Conservation (phyloP, 2,329 filamentous ascomycete genomes). For the Trichocomaceae sp. region DNA sequence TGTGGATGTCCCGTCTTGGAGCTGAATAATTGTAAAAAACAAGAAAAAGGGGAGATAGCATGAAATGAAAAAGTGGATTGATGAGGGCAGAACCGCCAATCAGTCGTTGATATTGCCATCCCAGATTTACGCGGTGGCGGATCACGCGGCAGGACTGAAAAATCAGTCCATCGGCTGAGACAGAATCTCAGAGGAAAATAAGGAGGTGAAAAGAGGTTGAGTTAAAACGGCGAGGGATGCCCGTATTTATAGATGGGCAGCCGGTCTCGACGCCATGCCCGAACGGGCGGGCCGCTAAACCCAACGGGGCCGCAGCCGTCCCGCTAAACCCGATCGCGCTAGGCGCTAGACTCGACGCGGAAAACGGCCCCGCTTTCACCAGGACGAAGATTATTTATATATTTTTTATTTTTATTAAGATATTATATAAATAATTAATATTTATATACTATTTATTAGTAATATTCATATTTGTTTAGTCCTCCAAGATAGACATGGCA, state of each 20-base stretch:
- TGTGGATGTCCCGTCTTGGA: neutral
- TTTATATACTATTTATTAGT: too few relatives aligned
- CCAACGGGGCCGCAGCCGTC: neutral
- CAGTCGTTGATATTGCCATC: neutral
- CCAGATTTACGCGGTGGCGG: neutral
- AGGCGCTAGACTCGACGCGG: neutral
- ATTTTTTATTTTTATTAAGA: too few relatives aligned
- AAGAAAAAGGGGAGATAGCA: neutral
- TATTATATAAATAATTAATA: too few relatives aligned
- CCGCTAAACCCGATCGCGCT: neutral
- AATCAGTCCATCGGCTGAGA: neutral
- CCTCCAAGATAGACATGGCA: too few relatives aligned
- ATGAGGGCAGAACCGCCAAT: neutral
- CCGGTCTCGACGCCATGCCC: neutral
- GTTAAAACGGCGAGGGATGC: neutral
- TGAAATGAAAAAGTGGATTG: neutral
- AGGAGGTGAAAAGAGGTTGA: neutral
- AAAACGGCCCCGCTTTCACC: neutral
- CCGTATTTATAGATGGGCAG: neutral
- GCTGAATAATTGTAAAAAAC: neutral
- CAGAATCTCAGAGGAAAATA: neutral
- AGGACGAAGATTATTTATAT: neutral
- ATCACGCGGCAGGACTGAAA: neutral
- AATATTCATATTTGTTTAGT: too few relatives aligned
- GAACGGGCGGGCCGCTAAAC: neutral